Conservation (phyloP, 1,139 yeast genomes). For the Lodderomyces beijingensis region DNA sequence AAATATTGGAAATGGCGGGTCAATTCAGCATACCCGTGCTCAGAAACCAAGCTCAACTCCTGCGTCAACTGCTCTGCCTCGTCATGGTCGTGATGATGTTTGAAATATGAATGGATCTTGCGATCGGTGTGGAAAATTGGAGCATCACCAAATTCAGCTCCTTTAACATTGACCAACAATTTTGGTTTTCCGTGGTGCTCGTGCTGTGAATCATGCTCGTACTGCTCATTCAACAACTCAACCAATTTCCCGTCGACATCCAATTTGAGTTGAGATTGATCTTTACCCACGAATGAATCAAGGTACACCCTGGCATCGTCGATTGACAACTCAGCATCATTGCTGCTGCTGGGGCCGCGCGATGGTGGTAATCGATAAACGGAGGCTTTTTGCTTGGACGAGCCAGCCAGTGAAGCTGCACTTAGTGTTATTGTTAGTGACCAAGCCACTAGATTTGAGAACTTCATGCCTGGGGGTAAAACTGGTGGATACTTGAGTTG, state of each 20-base stretch:
- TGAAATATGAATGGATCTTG: not conserved
- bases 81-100: not conserved
- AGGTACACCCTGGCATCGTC: slow-evolving; percentile 9
- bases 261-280: slow-evolving; percentile 14
- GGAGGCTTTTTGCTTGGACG: too few relatives aligned
- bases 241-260: slow-evolving; percentile 19
- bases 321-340: slow-evolving; percentile 8
- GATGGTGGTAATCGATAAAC: too few relatives aligned
- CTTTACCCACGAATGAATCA: slow-evolving; percentile 4
- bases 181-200: slow-evolving; percentile 19
- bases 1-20: slow-evolving; percentile 19
- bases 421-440: slow-evolving; percentile 7
- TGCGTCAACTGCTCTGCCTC: not conserved
- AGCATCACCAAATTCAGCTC: slow-evolving; percentile 22
- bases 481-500: too few relatives aligned
- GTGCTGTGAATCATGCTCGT: slow-evolving; percentile 7
- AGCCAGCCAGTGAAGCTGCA: too few relatives aligned
- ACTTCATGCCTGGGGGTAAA: too few relatives aligned
- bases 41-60: not conserved
- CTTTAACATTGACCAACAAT: slow-evolving; percentile 36
- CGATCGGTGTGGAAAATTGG: slow-evolving; percentile 1
- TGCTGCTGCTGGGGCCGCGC: slow-evolving; percentile 1
- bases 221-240: slow-evolving; percentile 23
- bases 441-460: slow-evolving; percentile 11
- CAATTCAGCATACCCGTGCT: slow-evolving; percentile 7